phyloP scores from a whole-genome alignment of 75 land plant species.

The Larix kaempferi region DNA sequence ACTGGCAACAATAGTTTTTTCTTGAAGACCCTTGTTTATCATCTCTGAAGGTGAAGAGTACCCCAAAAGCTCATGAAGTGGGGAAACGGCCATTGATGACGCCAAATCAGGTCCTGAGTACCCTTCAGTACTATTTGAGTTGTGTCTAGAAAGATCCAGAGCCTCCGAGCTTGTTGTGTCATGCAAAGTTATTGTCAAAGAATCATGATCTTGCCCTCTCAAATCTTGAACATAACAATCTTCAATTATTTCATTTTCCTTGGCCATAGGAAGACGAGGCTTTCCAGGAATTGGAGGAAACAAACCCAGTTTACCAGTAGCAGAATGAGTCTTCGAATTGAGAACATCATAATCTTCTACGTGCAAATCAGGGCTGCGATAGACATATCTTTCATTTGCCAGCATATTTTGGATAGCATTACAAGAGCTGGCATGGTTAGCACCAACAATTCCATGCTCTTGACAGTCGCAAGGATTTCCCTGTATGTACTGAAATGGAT shows the following conservation, averaged over 20 bases:
- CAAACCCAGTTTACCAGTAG: conserved; percentile 19
- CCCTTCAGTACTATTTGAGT: conserved; percentile 12
- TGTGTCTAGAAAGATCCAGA: conserved; percentile 6
- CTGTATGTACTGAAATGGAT: not conserved
- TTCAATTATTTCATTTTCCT: conserved; percentile 10
- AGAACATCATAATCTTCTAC: conserved; percentile 34
- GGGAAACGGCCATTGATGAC: conserved; percentile 32
- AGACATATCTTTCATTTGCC: conserved; percentile 4
- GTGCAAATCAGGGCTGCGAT: conserved; percentile 3
- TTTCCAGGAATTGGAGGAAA: not conserved
- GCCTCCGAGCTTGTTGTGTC: conserved; percentile 19
- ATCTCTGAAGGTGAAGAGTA: conserved; percentile 30
- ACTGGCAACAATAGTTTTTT: conserved; percentile 27
- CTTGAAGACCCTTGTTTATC: conserved; percentile 22
- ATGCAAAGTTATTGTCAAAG: conserved; percentile 26
- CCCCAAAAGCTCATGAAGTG: conserved; percentile 51
- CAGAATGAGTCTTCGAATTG: conserved; percentile 20
- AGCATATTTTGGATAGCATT: conserved; percentile 4
- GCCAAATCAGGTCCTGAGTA: conserved; percentile 10
- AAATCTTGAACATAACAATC: conserved; percentile 7
- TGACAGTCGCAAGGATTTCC: conserved; percentile 3
- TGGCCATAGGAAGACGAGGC: not conserved
- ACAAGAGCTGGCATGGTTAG: not conserved
- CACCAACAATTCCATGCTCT: not conserved
- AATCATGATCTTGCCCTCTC: conserved; percentile 6